Evolutionary conservation across 176 grass and related monocot genomes (phyloP), one percentile per base, ranked within the genome.

Genomic region (Oryza brachyantha): DNA sequence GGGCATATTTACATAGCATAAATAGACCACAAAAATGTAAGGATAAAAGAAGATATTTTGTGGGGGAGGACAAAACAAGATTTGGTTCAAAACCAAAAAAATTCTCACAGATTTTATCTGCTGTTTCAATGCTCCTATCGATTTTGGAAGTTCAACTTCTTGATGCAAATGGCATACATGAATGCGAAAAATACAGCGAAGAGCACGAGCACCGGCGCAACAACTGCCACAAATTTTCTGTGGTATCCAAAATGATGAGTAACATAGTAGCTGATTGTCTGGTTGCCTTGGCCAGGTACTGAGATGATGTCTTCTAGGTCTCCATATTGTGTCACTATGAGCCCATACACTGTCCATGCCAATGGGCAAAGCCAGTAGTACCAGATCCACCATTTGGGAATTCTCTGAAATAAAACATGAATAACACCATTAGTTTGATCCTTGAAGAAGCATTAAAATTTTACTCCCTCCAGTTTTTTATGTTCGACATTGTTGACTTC

Each of bases 291-390:
- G 16, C 90, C 96, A 0, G 88, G 83, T 34, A 99, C 90, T 3
- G 1, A 10, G 38, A 99, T 99, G 5, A 2, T 1, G 0, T 74
- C 64, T 32, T 99, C 71, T 61, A 99, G 22, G 71, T 99, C 96
- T 38, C 92, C 93, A 2, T 99, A 99, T 14, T 99, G 96, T 45
- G 92, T 99, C 77, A 91, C 90, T 77, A 99, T 99, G 64, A 99
- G 92, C 6, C 96, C 96, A 60, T 99, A 99, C 24, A 99, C 96
- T 22, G 96, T 99, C 96, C 96, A 99, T 75, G 92, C 90, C 78
- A 99, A 73, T 67, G 96, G 96, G 64, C 96, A 99, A 70, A 91
- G 91, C 96, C 96, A 99, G 75, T 95, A 99, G 83, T 95, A 99
- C 96, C 96, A 99, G 61, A 99, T 79, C 96, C 96, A 99, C 92